Evolutionary conservation across 306 rosid genomes (phyloP), one percentile per base, ranked within the genome.

Genomic region (Castanopsis chinensis): DNA sequence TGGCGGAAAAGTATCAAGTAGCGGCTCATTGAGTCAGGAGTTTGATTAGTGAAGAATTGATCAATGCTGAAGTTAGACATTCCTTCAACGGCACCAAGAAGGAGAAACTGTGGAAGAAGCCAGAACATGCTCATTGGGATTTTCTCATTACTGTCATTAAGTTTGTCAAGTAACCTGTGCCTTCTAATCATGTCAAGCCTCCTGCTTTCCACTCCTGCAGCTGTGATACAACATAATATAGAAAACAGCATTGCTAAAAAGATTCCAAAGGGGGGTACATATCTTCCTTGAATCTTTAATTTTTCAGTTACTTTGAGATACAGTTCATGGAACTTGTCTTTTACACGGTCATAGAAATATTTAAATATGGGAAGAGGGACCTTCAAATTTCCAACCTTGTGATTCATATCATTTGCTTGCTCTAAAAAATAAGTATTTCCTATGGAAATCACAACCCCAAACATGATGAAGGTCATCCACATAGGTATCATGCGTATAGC

Each of bases 71-170:
- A 10, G 5, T 71, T 53, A 9, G 75, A 65, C 69, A 76, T 51
- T 41, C 79, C 81, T 10, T 80, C 72, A 27, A 63, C 17, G 20
- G 68, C 69, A 2, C 86, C 84, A 0, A 84, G 83, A 20, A 85
- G 64, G 54, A 79, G 27, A 75, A 74, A 87, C 17, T 85, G 85
- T 7, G 85, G 88, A 30, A 85, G 25, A 49, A 88, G 19, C 87
- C 89, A 85, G 23, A 76, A 78, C 71, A 80, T 77, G 69, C 55
- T 67, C 87, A 88, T 78, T 6, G 89, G 89, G 23, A 80, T 65
- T 41, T 14, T 73, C 13, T 61, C 81, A 0, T 71, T 21, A 1
- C n/a, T n/a, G n/a, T n/a, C n/a, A n/a, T n/a, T n/a, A n/a, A 79
- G 81, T 13, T 76, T 79, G 6, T 81, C 76, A 63, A 76, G 21